Conservation (phyloP, 1,139 yeast species). For the Saccharomyces hybrid region DNA sequence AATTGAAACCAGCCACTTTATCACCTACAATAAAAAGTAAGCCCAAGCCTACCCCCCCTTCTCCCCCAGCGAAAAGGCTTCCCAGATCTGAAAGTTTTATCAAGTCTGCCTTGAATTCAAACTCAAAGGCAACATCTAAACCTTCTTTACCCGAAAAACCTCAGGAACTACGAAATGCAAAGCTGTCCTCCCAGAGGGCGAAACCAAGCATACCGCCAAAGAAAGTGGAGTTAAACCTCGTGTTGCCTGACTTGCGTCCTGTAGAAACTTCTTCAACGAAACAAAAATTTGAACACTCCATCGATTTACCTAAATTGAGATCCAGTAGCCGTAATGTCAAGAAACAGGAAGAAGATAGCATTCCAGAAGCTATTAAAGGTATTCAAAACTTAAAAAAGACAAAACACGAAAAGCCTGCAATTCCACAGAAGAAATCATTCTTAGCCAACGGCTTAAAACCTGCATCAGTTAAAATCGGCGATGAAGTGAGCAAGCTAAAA, state of each 20-base stretch:
- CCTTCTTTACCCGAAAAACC: constrained; percentile 4
- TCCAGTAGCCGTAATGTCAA: neutral
- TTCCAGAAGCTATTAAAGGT: neutral
- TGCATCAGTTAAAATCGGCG: neutral
- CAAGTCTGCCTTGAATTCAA: constrained; percentile 20
- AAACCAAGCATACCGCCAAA: constrained; percentile 13
- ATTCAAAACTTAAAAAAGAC: neutral
- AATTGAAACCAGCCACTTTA: constrained; percentile 8
- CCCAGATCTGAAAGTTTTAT: constrained; percentile 20
- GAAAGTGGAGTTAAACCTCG: constrained; percentile 5
- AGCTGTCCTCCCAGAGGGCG: constrained; percentile 3
- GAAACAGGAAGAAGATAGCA: neutral
- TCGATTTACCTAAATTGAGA: neutral
- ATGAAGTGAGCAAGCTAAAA: neutral
- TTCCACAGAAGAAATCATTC: neutral
- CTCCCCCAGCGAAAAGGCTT: constrained; percentile 2
- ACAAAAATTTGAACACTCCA: neutral
- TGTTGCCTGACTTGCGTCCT: constrained; percentile 13
- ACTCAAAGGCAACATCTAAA: neutral
- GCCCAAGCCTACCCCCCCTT: neutral
- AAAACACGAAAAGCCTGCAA: neutral
- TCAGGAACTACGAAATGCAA: constrained; percentile 9
- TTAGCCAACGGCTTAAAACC: neutral
- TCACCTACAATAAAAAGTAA: constrained; percentile 3
- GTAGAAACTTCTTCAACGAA: constrained; percentile 1